Conservation (phyloP, 164 flowering plant species). For the Platanus orientalis region DNA sequence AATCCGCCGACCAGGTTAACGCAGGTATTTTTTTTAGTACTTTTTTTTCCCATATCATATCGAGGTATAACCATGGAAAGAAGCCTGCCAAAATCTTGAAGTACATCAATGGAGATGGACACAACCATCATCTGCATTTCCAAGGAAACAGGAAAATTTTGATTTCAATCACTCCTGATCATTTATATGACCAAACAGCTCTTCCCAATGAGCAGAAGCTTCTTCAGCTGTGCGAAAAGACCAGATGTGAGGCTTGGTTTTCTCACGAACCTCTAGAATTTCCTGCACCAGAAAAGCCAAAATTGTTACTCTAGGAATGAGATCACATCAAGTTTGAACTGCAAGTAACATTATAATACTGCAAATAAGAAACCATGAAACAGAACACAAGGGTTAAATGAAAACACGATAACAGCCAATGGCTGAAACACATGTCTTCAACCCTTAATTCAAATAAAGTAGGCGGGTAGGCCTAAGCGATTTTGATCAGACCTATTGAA, state of each 20-base stretch:
- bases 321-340: too few relatives aligned
- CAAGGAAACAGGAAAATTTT: not conserved
- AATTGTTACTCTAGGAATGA: not conserved
- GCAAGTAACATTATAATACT: not conserved
- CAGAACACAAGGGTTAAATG: not conserved
- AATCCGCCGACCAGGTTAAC: not conserved
- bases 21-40: not conserved
- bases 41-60: not conserved
- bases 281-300: slow-evolving; percentile 35
- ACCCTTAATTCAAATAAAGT: too few relatives aligned
- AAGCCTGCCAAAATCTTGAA: not conserved
- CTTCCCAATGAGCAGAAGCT: slow-evolving; percentile 51
- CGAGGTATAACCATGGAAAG: not conserved
- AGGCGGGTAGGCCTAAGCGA: too few relatives aligned
- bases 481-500: too few relatives aligned
- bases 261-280: slow-evolving; percentile 57
- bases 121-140: not conserved
- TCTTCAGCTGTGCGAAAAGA: slow-evolving; percentile 53
- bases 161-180: slow-evolving; percentile 26
- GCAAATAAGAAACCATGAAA: not conserved
- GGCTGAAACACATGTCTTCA: not conserved
- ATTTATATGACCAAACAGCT: slow-evolving; percentile 47
- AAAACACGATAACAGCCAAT: not conserved
- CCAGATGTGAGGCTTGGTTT: slow-evolving; percentile 53
- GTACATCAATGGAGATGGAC: not conserved